Evolutionary conservation across 2,329 filamentous ascomycete species (phyloP).

Genomic region (Aspergillus texensis): DNA sequence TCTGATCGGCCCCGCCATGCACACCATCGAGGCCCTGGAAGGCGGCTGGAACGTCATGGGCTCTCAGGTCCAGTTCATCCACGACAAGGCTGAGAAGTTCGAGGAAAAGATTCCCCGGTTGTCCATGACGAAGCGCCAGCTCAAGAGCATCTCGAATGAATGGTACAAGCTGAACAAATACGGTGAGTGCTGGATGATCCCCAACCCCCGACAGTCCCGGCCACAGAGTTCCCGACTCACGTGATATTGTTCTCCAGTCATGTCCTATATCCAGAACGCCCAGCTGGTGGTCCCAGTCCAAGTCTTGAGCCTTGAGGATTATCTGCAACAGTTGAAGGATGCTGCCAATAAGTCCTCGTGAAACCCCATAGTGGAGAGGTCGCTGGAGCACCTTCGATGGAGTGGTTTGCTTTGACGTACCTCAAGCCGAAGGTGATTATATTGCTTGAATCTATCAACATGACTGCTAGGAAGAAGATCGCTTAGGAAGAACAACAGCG

Average conservation of each 20-base stretch:
- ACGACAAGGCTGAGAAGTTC: neutral
- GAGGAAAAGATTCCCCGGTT: neutral
- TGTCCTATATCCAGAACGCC: neutral
- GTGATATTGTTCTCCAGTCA: neutral
- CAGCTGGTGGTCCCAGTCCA: neutral
- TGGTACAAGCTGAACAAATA: neutral
- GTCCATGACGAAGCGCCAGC: neutral
- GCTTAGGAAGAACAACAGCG: too few species aligned
- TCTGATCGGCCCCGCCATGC: constrained; percentile 1
- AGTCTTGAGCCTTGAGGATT: neutral
- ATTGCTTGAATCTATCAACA: too few species aligned
- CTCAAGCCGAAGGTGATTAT: too few species aligned
- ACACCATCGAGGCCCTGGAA: neutral
- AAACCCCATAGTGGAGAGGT: too few species aligned
- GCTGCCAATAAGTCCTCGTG: neutral
- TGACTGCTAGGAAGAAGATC: too few species aligned
- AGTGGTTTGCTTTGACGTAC: too few species aligned
- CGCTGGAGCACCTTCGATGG: too few species aligned
- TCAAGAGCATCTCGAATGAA: neutral
- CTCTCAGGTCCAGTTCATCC: neutral
- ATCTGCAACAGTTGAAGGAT: neutral
- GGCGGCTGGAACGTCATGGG: neutral
- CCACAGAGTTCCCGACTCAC: neutral
- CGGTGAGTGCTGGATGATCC: neutral
- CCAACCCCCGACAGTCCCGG: too few species aligned